Base-by-base conservation (phyloP, 768 basidiomycete species). In the Gloeopeniophorella convolvens region DNA sequence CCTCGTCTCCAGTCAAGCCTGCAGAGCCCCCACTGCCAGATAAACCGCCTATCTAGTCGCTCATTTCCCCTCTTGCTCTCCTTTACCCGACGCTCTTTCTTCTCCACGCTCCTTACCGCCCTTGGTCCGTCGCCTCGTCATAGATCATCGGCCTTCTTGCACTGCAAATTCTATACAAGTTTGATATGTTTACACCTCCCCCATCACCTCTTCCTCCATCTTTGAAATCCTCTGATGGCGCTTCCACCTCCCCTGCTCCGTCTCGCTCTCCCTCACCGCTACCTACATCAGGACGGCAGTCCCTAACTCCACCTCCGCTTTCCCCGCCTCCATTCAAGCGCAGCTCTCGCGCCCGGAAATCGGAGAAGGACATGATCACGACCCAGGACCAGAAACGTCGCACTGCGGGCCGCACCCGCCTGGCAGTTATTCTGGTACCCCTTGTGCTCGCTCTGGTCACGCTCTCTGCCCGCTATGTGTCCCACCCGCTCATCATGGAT, bases 361-460 rank as follows among this genome's bases (percentile, higher is more conserved):
- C 13, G 32, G 41, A 50, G 23, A 20, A 40, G 39, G 32, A 33
- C 20, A 39, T 7, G 26, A n/a, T 32, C n/a, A 23, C 31, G 28
- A 5, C 36, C 16, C 50, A 28, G 18, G 37, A 43, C 20, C 50
- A 26, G 9, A 82, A 79, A 65, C 72, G 67, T 51, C 68, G 67
- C 39, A 71, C 64, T 27, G 72, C 70, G 35, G 70, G 77, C 20
- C 65, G 71, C 44, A 69, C 71, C 45, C 66, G 68, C 61, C 78
- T 74, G 75, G 70, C 77, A 1, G 72, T 80, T 46, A 46, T 85
- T 34, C 54, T 81, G 28, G 69, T 83, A 2, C 85, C 85, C 2
- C 55, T 82, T 9, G 56, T 70, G 5, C 71, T 88, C 42, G 60
- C 83, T 32, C 47, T 80, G 35, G 70, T 85, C 52, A 77, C 79